Evolutionary conservation across 2,329 filamentous ascomycete species (phyloP).

Genomic region (Monosporascus sp.): DNA sequence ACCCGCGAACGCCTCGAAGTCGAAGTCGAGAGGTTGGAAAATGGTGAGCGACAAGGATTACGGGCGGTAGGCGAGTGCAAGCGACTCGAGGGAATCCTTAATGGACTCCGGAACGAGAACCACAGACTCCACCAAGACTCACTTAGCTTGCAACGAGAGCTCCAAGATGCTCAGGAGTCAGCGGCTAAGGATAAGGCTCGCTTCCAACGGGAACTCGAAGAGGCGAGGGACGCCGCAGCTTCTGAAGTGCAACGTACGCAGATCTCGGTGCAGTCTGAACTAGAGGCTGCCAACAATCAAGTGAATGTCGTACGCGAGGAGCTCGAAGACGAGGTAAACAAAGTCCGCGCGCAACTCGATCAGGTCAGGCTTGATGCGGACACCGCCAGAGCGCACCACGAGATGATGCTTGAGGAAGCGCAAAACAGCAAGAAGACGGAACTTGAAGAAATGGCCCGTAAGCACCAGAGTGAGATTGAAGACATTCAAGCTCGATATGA

Average conservation of each 20-base stretch:
- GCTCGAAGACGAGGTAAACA: constrained; percentile 71
- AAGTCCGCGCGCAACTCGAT: constrained; percentile 70
- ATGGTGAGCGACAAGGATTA: constrained; percentile 60
- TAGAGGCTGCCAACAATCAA: constrained; percentile 79
- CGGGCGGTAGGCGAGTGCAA: constrained; percentile 57
- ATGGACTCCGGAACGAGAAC: constrained; percentile 60
- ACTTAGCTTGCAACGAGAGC: constrained; percentile 70
- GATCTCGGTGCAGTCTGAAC: constrained; percentile 70
- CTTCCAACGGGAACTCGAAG: constrained; percentile 75
- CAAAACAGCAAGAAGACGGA: constrained; percentile 60
- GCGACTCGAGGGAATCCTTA: constrained; percentile 49
- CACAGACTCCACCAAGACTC: constrained; percentile 65
- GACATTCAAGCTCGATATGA: constrained; percentile 72
- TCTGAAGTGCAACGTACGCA: constrained; percentile 77
- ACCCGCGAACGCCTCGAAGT: constrained; percentile 62
- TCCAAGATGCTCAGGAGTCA: constrained; percentile 74
- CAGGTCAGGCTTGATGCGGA: constrained; percentile 73
- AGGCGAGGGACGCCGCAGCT: constrained; percentile 73
- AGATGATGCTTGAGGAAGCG: constrained; percentile 79
- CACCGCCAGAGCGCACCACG: constrained; percentile 71
- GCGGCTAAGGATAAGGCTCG: constrained; percentile 44
- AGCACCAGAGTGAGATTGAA: constrained; percentile 64
- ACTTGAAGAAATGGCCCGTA: constrained; percentile 37
- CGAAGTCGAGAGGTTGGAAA: constrained; percentile 61
- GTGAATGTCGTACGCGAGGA: constrained; percentile 78